phyloP scores from a whole-genome alignment of 2,329 filamentous ascomycete genomes.

The Epichloe sp. region DNA sequence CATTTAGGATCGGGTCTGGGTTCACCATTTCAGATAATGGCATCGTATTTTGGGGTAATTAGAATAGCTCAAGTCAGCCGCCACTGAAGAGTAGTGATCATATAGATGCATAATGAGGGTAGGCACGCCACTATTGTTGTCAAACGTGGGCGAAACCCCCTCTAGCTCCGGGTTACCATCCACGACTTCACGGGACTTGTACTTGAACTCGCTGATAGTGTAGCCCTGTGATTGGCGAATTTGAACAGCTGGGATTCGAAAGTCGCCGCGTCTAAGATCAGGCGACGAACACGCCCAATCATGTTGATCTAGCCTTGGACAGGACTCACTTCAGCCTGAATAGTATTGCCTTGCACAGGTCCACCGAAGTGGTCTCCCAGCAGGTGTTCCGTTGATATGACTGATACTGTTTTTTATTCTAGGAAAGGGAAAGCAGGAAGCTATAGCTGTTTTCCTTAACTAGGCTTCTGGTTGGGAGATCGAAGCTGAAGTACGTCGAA shows the following conservation, averaged over 20 bases:
- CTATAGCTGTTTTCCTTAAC: no score
- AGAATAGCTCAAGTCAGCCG: slow-evolving; percentile 47
- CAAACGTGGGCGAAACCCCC: slow-evolving; percentile 47
- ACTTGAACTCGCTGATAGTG: slow-evolving; percentile 44
- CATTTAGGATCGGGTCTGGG: no score
- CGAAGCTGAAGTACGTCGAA: no score
- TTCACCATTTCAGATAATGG: slow-evolving; percentile 31
- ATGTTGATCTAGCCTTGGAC: slow-evolving; percentile 39
- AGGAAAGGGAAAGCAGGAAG: no score
- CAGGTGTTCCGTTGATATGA: slow-evolving; percentile 32
- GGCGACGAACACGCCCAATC: slow-evolving; percentile 41
- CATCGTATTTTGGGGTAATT: slow-evolving; percentile 48
- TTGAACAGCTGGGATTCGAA: slow-evolving; percentile 46
- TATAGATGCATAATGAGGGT: slow-evolving; percentile 45
- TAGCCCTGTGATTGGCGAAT: slow-evolving; percentile 45
- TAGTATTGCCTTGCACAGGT: slow-evolving; percentile 34
- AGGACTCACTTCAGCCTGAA: slow-evolving; percentile 24
- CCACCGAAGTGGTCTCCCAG: slow-evolving; percentile 50
- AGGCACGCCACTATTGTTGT: slow-evolving; percentile 38
- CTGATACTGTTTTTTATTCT: no score
- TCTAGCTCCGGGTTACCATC: slow-evolving; percentile 42
- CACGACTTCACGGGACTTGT: slow-evolving; percentile 41
- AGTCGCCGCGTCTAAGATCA: slow-evolving; percentile 50
- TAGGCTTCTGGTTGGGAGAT: no score
- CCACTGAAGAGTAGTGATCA: slow-evolving; percentile 44